Conservation (phyloP, 257 asterid species). For the Eucommia ulmoides region DNA sequence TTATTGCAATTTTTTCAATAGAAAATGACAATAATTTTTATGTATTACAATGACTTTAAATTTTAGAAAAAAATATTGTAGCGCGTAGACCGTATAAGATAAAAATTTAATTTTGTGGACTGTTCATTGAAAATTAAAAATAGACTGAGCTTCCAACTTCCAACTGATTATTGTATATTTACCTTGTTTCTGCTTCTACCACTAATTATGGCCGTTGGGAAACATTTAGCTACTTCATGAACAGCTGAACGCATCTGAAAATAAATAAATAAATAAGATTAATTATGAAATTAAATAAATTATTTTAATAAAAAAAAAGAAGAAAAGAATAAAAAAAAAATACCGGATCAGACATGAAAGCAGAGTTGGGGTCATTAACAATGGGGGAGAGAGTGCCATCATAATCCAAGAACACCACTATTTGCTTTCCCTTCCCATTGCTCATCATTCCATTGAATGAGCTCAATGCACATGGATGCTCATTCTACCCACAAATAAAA, state of each 20-base stretch:
- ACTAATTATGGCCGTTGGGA: conserved; percentile 76
- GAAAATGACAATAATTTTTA: background rate
- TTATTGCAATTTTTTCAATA: background rate
- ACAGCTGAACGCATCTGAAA: conserved; percentile 71
- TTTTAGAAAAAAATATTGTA: too few relatives aligned
- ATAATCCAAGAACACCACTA: conserved; percentile 68
- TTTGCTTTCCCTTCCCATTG: conserved; percentile 23
- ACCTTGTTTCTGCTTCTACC: conserved; percentile 86
- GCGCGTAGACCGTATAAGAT: background rate
- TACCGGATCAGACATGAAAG: conserved; percentile 81
- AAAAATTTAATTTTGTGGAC: background rate
- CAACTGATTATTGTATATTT: too few relatives aligned
- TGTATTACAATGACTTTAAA: too few relatives aligned
- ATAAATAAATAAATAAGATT: background rate
- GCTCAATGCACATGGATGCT: conserved; percentile 51
- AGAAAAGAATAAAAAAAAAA: background rate
- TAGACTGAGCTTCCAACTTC: too few relatives aligned
- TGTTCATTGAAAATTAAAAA: background rate
- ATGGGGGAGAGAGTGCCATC: conserved; percentile 85
- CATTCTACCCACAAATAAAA: conserved; percentile 16
- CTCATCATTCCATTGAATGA: conserved; percentile 27
- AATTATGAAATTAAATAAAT: background rate
- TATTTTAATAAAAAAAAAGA: background rate
- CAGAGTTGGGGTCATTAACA: conserved; percentile 61
- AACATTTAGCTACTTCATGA: conserved; percentile 45